Conservation (phyloP, 208 protist species). For the Trypanosoma cruzi region DNA sequence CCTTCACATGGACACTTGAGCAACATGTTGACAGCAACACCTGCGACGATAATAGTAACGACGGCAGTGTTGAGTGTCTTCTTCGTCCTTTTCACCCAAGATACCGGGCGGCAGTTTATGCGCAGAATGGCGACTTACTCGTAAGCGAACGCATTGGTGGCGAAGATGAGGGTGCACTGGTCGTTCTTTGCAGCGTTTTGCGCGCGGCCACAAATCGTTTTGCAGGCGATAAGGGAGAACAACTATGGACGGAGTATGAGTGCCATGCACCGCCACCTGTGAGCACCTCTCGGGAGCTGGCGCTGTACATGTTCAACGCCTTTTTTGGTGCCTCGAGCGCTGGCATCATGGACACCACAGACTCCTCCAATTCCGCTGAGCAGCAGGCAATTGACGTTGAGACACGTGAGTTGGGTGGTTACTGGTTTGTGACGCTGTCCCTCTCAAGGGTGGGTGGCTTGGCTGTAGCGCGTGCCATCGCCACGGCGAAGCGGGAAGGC, state of each 20-base stretch:
- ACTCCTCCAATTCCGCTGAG: neutral
- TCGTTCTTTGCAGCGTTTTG: slow-evolving; percentile 66
- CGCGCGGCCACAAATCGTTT: slow-evolving; percentile 66
- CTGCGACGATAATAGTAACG: slow-evolving; percentile 25
- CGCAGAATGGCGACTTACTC: slow-evolving; percentile 67
- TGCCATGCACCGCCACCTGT: slow-evolving; percentile 51
- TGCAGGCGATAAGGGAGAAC: slow-evolving; percentile 59
- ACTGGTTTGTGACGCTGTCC: slow-evolving; percentile 77
- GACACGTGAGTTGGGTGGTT: slow-evolving; percentile 47
- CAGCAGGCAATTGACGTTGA: slow-evolving; percentile 44
- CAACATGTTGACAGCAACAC: slow-evolving; percentile 15
- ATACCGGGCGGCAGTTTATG: slow-evolving; percentile 74
- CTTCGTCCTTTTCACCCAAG: slow-evolving; percentile 43
- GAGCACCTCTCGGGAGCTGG: slow-evolving; percentile 40
- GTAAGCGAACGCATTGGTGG: slow-evolving; percentile 57
- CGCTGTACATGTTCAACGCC: slow-evolving; percentile 65
- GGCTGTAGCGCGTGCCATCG: slow-evolving; percentile 65
- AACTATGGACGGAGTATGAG: slow-evolving; percentile 87
- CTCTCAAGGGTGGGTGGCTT: slow-evolving; percentile 59
- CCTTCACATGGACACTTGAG: slow-evolving; percentile 67
- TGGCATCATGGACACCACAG: neutral
- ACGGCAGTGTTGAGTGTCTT: slow-evolving; percentile 36
- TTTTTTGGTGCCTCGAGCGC: slow-evolving; percentile 52
- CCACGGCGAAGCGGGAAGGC: slow-evolving; percentile 55
- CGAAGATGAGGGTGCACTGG: slow-evolving; percentile 55